A percentile compares a stretch with the other conserved stretches of the same genome.
phyloP scores from a whole-genome alignment of 2,329 filamentous ascomycete species.

The Pyrenophora graminea region DNA sequence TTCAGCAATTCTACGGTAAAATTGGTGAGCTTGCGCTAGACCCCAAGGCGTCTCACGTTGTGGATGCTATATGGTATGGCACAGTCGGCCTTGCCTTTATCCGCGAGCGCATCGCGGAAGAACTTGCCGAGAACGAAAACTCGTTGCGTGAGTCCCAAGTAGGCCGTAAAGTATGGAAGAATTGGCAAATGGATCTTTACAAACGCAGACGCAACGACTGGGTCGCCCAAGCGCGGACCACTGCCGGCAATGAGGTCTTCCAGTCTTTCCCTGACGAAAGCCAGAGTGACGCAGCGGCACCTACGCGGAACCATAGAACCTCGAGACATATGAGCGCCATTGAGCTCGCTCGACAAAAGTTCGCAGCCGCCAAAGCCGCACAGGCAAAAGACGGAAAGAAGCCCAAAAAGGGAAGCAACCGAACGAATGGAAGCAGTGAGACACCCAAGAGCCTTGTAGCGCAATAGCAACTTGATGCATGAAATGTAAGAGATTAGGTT shows the following conservation, averaged over 20 bases:
- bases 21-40: conserved; percentile 65
- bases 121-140: conserved; percentile 64
- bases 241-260: conserved; percentile 57
- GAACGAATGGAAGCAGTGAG: conserved; percentile 27
- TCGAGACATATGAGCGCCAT: conserved; percentile 48
- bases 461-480: conserved; percentile 20
- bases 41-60: conserved; percentile 67
- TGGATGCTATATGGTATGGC: conserved; percentile 68
- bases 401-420: conserved; percentile 21
- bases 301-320: conserved; percentile 19
- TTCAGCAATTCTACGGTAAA: conserved; percentile 65
- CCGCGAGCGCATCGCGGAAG: conserved; percentile 68
- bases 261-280: conserved; percentile 53
- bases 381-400: conserved; percentile 39
- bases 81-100: conserved; percentile 68
- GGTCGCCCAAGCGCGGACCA: conserved; percentile 62
- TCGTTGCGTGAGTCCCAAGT: conserved; percentile 65
- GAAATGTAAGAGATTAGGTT: conserved; percentile 8
- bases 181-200: conserved; percentile 75
- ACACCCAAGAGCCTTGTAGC: conserved; percentile 32
- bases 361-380: conserved; percentile 53
- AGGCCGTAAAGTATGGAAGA: conserved; percentile 71
- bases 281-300: conserved; percentile 22
- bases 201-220: conserved; percentile 66
- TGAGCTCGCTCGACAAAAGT: conserved; percentile 62